Evolutionary conservation across 164 flowering plant genomes (phyloP), one percentile per base, ranked within the genome.

Genomic region (Liquidambar formosana): DNA sequence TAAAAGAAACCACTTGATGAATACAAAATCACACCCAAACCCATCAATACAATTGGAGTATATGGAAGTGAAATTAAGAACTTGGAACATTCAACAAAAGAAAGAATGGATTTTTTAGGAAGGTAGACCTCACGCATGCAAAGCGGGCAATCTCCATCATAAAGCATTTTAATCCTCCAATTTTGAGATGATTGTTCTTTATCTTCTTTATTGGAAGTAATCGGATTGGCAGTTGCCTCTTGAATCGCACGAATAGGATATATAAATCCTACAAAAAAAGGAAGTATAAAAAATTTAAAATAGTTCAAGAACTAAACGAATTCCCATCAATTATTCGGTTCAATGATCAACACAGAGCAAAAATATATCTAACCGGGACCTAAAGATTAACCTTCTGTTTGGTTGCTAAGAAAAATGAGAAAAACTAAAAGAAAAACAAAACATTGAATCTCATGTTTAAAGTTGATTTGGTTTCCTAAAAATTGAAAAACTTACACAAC

Each of bases 141-240:
- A 54, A 94, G 88, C 0, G 98, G 97, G 83, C 98, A 94, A 58
- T 94, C 98, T 19, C 97, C 98, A 72, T 94, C 98, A 68, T 90
- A 94, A 46, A 94, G 91, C 97, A 94, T 94, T 70, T 94, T 92
- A 72, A 94, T 79, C 79, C 84, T 88, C 98, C 96, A 94, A 75
- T 80, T 74, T 13, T 71, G 67, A 16, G 83, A 66, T 19, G 82
- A 65, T 60, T 58, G 18, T 57, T 71, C 58, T n/a, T 72, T 83
- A 60, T 69, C 75, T 52, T 77, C 76, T 67, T 79, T 83, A 64
- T 67, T 77, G 25, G 81, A 66, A 66, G 74, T 26, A 53, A 75
- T 63, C 25, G 84, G 75, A 46, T 83, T 80, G 1, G 71, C 78
- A 25, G 75, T 46, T 41, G 85, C 76, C 16, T 71, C 85, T 47